Base-by-base conservation (phyloP, 768 basidiomycete species). In the Pleurotus salmoneostramineus region DNA sequence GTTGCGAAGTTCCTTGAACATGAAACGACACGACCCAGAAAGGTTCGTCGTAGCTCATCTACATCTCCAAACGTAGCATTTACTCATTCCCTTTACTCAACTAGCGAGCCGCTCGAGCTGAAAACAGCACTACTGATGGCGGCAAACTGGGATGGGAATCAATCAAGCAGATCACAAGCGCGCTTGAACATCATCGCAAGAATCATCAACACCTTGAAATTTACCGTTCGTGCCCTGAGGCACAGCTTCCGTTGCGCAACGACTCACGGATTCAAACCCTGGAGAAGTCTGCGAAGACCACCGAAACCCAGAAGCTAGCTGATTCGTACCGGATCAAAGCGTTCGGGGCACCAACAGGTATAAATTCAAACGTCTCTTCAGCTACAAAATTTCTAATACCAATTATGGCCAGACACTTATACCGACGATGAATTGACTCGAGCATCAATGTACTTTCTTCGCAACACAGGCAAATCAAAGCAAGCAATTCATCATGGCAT, bases 1-100 rank as follows among this genome's bases (percentile, higher is more conserved):
- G 74, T 66, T 2, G 63, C 65, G 0, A n/a, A 66, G 6, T 75
- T 71, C 55, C 66, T 74, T 3, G 37, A 68, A 10, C 61, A 72
- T 56, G 69, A 72, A 47, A 61, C 63, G 6, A 67, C 63, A 0
- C 63, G 52, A 12, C 6, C 31, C 57, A 31, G 14, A 44, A 51
- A 54, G 49, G 45, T 37, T 50, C 31, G 8, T 54, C 31, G 15
- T 17, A 36, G 34, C 32, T 36, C 11, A 40, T 40, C 11, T 54
- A 56, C 45, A 51, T n/a, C n/a, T 36, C 12, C 37, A 50, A 10
- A 3, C 40, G 56, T 44, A 10, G 50, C 10, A 17, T 27, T 57
- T 34, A 21, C 48, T 40, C 6, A 40, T 50, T 56, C 48, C 45
- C 34, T 49, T 31, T 37, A 36, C 5, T 36, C 12, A 31, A 5